Evolutionary conservation across 495 filamentous ascomycete genomes (phyloP), one percentile per base, ranked within the genome.

Genomic region (Echria macrotheca): DNA sequence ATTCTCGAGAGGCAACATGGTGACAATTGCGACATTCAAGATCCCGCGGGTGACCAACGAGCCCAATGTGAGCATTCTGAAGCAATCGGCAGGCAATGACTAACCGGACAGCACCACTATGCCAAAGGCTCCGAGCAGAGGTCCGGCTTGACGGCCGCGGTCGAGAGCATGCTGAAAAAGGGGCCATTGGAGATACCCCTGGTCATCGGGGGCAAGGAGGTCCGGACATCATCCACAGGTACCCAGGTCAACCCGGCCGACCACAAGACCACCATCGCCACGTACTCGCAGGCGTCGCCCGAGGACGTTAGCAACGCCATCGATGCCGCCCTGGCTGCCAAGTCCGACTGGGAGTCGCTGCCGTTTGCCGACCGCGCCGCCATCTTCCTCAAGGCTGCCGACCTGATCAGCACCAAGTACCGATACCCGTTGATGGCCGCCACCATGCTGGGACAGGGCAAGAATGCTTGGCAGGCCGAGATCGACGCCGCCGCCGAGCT

Each of bases 401-500:
- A 95, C 61, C 70, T 96, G 47, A 82, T 96, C 58, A 72, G 86
- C 26, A 82, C 80, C 52, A 95, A 95, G 68, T 95, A 96, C 71
- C 80, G 90, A 56, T 94, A 94, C 65, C 86, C 93, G 50, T 73
- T 96, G 47, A 91, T 95, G 85, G 90, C 91, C 5, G 78, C 89
- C 29, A 96, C 90, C 6, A 95, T 96, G 78, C 75, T 95, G 18
- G 90, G 90, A 24, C 90, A 96, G 67, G 90, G 90, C 53, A 96
- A 96, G 77, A 95, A 95, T 66, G 86, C 86, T 19, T 95, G 88
- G 88, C 90, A 96, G 66, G 90, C 90, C 15, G 90, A 96, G 78
- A 95, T 96, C 55, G 90, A 96, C 68, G 81, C 91, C 19, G 91
- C 91, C 3, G 91, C 91, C 2, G 91, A 97, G 74, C 69, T 95